Base-by-base conservation (phyloP, 257 asterid genomes). In the Solanum virginianum region DNA sequence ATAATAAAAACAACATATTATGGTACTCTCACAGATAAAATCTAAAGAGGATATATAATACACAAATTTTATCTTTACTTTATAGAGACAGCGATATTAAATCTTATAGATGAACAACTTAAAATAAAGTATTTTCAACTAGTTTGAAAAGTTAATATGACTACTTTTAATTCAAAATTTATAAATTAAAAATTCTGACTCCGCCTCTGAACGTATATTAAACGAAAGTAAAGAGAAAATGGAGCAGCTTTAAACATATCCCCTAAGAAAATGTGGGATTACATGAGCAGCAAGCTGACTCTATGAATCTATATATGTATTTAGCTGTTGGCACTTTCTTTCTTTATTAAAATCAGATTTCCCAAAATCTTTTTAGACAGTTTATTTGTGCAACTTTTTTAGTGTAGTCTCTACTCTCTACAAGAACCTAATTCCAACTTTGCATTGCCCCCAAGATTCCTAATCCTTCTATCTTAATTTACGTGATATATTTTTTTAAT, bases 181-280 rank as follows among this genome's bases (percentile, higher is more conserved):
- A 53, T 53, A 53, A 53, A 53, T 16, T 55, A 15, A 15, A 55
- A 55, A 55, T 55, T 14, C 3, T 55, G 8, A 55, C 1, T 55
- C 8, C n/a, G 3, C 3, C n/a, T 15, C 60, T 4, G 7, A 4
- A 2, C 6, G 6, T 36, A 36, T 36, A 36, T 36, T 36, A 18
- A 57, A 57, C 20, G 26, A 57, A 57, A 36, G 39, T 57, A 12
- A 12, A 20, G 26, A 75, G 32, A 20, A 32, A 22, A 80, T 80
- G 90, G 29, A 59, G 94, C 95, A 92, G 97, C 97, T 93, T 93
- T 93, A 91, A 93, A 86, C 94, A 86, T 69, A 36, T 8, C 77
- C 77, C 85, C 86, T 90, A 47, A 24, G 55, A 82, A 81, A 89
- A 47, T 83, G 80, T 87, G 91, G 55, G 87, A 82, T 87, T 88